Percentiles rank a stretch among this genome's conserved stretches.
phyloP scores from a whole-genome alignment of 805 yeast species.

The Osmozyma mogii region DNA sequence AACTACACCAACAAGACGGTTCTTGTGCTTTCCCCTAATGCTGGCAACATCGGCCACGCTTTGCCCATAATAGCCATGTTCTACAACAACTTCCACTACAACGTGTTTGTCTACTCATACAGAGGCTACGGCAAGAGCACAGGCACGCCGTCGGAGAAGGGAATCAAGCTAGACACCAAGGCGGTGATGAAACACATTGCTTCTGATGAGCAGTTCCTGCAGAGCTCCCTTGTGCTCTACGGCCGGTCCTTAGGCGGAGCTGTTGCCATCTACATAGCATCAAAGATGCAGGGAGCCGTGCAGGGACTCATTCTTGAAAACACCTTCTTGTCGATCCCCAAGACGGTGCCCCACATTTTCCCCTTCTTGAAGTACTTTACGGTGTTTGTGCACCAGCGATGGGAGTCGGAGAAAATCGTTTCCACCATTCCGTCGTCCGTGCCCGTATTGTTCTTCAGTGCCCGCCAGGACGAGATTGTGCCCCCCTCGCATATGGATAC shows the following conservation, averaged over 20 bases:
- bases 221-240: constrained; percentile 56
- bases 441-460: constrained; percentile 68
- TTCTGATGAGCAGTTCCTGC: constrained; percentile 42
- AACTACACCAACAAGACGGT: constrained; percentile 56
- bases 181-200: constrained; percentile 55
- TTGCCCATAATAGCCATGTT: constrained; percentile 72
- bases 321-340: constrained; percentile 70
- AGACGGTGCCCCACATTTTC: constrained; percentile 65
- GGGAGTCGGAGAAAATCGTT: constrained; percentile 71
- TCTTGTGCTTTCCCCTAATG: constrained; percentile 80
- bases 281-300: constrained; percentile 42
- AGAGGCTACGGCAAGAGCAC: constrained; percentile 84
- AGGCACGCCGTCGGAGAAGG: constrained; percentile 69
- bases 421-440: constrained; percentile 40
- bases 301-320: constrained; percentile 75
- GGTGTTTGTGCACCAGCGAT: constrained; percentile 61
- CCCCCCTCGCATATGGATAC: constrained; percentile 48
- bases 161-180: constrained; percentile 77
- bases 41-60: constrained; percentile 91
- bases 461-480: constrained; percentile 77
- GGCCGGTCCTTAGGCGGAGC: constrained; percentile 97
- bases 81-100: constrained; percentile 53
- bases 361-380: constrained; percentile 52
- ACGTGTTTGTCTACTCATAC: constrained; percentile 80
- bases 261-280: constrained; percentile 75